Conservation (phyloP, 441 rosid genomes). For the Gossypium lobatum region DNA sequence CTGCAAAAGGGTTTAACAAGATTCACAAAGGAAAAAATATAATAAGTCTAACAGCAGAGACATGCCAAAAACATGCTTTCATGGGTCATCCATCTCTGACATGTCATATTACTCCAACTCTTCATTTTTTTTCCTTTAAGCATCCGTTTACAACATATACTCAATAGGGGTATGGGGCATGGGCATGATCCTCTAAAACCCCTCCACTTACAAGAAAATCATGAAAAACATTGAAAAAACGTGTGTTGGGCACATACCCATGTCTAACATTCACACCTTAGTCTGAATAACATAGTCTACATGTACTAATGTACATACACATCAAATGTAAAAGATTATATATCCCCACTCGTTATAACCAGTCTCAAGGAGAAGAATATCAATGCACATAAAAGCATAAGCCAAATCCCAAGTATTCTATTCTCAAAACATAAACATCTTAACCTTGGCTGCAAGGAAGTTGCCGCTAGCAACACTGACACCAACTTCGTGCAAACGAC, state of each 20-base stretch:
- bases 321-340: background rate
- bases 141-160: background rate
- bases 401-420: background rate
- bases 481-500: slow-evolving; percentile 82
- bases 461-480: slow-evolving; percentile 95
- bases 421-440: background rate
- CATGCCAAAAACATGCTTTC: background rate
- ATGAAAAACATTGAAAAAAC: background rate
- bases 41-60: slow-evolving; percentile 4
- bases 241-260: background rate
- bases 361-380: background rate
- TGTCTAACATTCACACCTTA: background rate
- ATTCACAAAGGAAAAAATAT: background rate
- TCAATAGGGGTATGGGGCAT: background rate
- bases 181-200: background rate
- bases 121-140: background rate
- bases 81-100: background rate
- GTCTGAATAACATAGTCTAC: background rate
- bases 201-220: background rate
- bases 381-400: background rate
- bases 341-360: background rate
- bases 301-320: background rate
- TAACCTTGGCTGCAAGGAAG: slow-evolving; percentile 95
- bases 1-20: slow-evolving; percentile 35
- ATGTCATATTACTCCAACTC: background rate